Percentiles rank a stretch among this genome's conserved stretches.
Conservation (phyloP, 305 asterid species). For the Fraxinus greggii region DNA sequence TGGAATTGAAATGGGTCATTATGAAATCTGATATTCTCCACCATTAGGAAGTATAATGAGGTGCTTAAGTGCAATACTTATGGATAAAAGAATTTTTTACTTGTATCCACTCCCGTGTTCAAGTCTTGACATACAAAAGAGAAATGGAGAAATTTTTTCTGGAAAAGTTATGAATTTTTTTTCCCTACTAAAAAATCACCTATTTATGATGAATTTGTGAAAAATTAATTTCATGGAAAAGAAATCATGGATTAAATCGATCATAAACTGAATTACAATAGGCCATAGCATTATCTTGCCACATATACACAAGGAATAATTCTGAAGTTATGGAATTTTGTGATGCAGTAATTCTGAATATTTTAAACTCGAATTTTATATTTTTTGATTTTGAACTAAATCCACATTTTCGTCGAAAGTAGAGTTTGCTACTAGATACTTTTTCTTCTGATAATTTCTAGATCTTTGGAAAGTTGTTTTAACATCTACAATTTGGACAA, state of each 20-base stretch:
- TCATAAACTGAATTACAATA: not conserved
- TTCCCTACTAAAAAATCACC: not conserved
- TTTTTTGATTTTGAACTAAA: not conserved
- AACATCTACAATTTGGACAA: constrained; percentile 8
- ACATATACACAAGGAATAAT: not conserved
- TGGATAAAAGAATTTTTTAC: not conserved
- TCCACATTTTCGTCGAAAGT: not conserved
- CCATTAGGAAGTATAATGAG: not conserved
- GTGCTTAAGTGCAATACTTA: not conserved
- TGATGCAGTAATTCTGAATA: not conserved
- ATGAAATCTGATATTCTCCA: not conserved
- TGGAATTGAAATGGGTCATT: not conserved
- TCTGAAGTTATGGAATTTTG: not conserved
- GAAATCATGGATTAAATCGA: not conserved
- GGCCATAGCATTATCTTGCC: not conserved
- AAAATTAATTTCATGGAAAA: not conserved
- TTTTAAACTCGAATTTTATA: not conserved
- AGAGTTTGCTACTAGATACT: not conserved
- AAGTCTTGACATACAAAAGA: not conserved
- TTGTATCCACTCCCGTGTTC: not conserved
- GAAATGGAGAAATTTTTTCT: not conserved
- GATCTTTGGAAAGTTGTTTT: not conserved
- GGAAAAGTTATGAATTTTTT: not conserved
- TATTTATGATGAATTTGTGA: not conserved
- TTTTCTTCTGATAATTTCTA: not conserved